Conservation (phyloP, 139 green algal genomes). For the Micromonas commoda region DNA sequence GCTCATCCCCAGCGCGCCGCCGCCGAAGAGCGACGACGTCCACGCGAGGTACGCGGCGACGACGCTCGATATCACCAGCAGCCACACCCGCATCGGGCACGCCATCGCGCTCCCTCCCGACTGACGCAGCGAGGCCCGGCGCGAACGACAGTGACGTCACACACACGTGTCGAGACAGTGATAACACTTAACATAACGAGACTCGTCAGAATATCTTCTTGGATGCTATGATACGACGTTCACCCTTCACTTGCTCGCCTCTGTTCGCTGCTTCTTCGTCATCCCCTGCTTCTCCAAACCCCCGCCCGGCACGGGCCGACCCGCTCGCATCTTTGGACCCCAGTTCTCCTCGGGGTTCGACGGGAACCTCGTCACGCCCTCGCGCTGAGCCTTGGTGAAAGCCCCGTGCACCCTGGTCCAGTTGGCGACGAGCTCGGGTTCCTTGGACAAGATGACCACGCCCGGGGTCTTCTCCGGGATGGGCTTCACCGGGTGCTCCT, state of each 20-base stretch:
- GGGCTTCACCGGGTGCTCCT: conserved; percentile 40
- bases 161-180: too few relatives aligned
- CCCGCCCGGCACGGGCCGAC: conserved; percentile 8
- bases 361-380: conserved; percentile 55
- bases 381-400: conserved; percentile 43
- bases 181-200: too few relatives aligned
- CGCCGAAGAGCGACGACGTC: not conserved
- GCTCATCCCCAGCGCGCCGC: too few relatives aligned
- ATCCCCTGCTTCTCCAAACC: too few relatives aligned
- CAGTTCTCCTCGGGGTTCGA: conserved; percentile 83
- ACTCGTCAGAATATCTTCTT: too few relatives aligned
- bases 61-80: not conserved
- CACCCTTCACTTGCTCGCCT: not conserved
- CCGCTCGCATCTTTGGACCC: conserved; percentile 69
- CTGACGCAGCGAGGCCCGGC: too few relatives aligned
- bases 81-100: not conserved
- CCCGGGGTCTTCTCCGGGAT: conserved; percentile 24
- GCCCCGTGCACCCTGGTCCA: conserved; percentile 33
- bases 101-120: too few relatives aligned
- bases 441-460: conserved; percentile 25
- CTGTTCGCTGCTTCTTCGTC: conserved; percentile 9
- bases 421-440: conserved; percentile 32
- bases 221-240: too few relatives aligned
- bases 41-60: not conserved
- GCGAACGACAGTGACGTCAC: too few relatives aligned